Evolutionary conservation across 2,329 filamentous ascomycete genomes (phyloP).

Genomic region (Trichoderma pleuroti): DNA sequence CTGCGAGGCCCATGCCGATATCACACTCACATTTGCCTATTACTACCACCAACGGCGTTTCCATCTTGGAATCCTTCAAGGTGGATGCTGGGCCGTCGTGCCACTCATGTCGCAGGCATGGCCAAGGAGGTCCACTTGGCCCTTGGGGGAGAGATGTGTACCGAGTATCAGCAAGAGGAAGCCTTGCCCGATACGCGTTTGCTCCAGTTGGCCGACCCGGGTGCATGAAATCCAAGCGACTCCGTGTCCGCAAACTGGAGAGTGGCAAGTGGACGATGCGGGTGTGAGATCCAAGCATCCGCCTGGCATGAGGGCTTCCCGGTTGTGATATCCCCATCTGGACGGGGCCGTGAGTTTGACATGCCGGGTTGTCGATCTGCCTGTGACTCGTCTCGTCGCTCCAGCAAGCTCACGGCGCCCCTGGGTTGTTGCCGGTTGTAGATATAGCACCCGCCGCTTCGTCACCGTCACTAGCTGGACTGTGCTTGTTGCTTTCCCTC

Average conservation of each 20-base stretch:
- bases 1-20: not conserved
- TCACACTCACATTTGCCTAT: conserved; percentile 1
- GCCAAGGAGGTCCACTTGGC: not conserved
- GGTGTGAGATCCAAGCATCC: not conserved
- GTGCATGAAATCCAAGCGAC: not conserved
- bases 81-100: conserved; percentile 1
- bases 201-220: conserved; percentile 12
- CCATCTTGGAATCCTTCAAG: not conserved
- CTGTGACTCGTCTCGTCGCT: conserved; percentile 11
- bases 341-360: not conserved
- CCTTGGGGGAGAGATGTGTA: not conserved
- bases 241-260: not conserved
- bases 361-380: conserved; percentile 11
- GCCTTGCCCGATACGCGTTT: not conserved
- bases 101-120: conserved; percentile 1
- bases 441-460: conserved; percentile 14
- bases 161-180: not conserved
- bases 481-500: not conserved
- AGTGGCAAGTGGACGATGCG: not conserved
- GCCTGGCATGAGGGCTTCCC: not conserved
- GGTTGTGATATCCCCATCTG: not conserved
- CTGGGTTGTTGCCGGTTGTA: conserved; percentile 12
- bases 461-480: not conserved
- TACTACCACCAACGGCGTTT: not conserved
- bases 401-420: not conserved